Base-by-base conservation (phyloP, 805 yeast genomes). In the Saturnispora kantuleensis region DNA sequence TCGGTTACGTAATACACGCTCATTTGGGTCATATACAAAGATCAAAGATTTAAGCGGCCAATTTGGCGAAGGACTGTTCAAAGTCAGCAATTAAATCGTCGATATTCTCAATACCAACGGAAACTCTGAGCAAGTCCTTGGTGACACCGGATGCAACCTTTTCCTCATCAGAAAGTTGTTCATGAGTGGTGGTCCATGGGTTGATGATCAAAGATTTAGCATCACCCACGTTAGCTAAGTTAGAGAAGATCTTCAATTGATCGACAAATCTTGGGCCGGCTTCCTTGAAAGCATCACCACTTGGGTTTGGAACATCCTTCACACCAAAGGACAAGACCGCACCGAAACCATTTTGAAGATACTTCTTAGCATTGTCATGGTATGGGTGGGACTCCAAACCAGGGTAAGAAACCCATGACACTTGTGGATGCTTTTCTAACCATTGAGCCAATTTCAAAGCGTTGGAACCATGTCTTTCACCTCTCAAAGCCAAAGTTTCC, bases 161-260 rank as follows among this genome's bases (percentile, higher is more conserved):
- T 70, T 87, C 97, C 52, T 79, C 84, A 38, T 84, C 87, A 35
- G 70, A 65, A 59, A 90, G 74, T 70, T 93, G 97, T 63, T 87
- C 89, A 67, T 90, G 98, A 21, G 97, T 90, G 35, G 97, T 93
- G 67, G 76, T 87, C 74, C 82, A 89, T 52, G 98, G 98, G 44
- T 96, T 89, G 64, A 90, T 90, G 47, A 90, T 95, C 61, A 90
- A 74, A 38, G 97, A 86, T 71, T 90, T 93, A 41, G 90, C 81
- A 60, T 90, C 98, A 61, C 98, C 98, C 47, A 90, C 97, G 58
- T 90, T 90, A 41, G 98, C 97, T 61, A 93, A 77, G 69, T 88
- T 85, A 30, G 95, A 82, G 46, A 95, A 94, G 47, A 93, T 67
- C 65, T 86, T 77, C 65, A 93, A 76, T 55, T 67, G 69, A 65